These are phyloP conservation scores for Globisporangium paroecandrum DNA, from an alignment of 352 stramenopile species.

Conservation along the genomic window DNA sequence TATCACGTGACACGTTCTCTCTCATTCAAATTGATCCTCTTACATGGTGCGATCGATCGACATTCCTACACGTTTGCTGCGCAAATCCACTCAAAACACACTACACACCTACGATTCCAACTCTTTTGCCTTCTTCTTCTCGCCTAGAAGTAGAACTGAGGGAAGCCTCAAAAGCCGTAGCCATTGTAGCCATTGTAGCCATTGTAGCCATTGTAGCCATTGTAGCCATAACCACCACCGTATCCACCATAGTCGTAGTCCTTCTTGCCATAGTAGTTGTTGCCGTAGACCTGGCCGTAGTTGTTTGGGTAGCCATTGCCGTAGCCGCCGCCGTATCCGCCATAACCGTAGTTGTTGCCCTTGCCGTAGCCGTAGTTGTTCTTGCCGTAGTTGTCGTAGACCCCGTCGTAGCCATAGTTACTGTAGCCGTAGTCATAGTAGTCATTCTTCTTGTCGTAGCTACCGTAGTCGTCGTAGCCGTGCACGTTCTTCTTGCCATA, in stretches of 20 bases:
- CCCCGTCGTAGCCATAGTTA: not conserved
- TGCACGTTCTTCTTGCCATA: not conserved
- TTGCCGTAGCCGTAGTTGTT: constrained; percentile 9
- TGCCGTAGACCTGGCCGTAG: not conserved
- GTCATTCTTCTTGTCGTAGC: not conserved
- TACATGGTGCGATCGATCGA: not conserved
- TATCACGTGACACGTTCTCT: too few relatives aligned
- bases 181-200: not conserved
- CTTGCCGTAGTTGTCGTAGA: not conserved
- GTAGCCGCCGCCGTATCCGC: not conserved
- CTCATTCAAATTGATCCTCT: not conserved
- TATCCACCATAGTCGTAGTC: not conserved
- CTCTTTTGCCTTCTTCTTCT: not conserved
- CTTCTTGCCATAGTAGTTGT: constrained; percentile 10
- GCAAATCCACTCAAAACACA: not conserved
- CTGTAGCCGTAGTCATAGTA: too few relatives aligned
- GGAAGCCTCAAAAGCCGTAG: not conserved
- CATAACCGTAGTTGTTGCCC: not conserved
- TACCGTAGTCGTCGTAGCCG: too few relatives aligned
- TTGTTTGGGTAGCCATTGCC: too few relatives aligned
- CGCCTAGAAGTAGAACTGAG: not conserved
- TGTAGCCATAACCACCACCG: not conserved
- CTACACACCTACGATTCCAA: not conserved
- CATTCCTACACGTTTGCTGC: not conserved
- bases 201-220: not conserved